Evolutionary conservation across 768 basidiomycete genomes (phyloP), one percentile per base, ranked within the genome.

Genomic region (Phylloporus sp.): DNA sequence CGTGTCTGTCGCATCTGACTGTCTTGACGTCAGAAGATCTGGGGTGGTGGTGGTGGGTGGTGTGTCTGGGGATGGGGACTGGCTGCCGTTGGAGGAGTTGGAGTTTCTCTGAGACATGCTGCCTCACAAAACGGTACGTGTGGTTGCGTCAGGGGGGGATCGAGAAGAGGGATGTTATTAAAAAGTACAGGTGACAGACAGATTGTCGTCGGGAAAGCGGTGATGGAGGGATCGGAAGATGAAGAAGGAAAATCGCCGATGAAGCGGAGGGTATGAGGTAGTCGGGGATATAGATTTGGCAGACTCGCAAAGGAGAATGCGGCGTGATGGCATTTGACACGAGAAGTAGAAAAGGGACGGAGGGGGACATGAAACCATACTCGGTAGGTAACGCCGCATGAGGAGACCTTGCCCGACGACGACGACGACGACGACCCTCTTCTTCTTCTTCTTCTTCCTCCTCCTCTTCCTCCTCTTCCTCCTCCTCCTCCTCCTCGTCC

Each of bases 101-200:
- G 75, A 73, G 56, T 73, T 74, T 67, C 70, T 71, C 66, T 76
- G 74, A 50, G 80, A 77, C 82, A 84, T 82, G 45, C 43, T 36
- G 40, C 34, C 45, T 39, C 39, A 38, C 46, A 47, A 48, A 49
- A n/a, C n/a, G 56, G 36, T 36, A 47, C 47, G 61, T 58, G 55
- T 53, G 45, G 54, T 9, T 59, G 49, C 36, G 55, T 56, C 57
- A 60, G 61, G 60, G 62, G 60, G 62, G 58, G 58, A 53, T 50
- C 55, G 52, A 43, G 49, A 44, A 50, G 53, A 50, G 66, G 58
- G 61, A 64, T 49, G 56, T 54, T 60, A 55, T 62, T 64, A 70
- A 68, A 56, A 58, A 52, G 55, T 7, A 29, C 20, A 50, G 12
- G n/a, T 48, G 53, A 43, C 39, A 31, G 49, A 15, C 4, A 50